Evolutionary conservation across 129 eudicot species (phyloP), one percentile per base, ranked within the genome.

Genomic region (Flaveria trinervia): DNA sequence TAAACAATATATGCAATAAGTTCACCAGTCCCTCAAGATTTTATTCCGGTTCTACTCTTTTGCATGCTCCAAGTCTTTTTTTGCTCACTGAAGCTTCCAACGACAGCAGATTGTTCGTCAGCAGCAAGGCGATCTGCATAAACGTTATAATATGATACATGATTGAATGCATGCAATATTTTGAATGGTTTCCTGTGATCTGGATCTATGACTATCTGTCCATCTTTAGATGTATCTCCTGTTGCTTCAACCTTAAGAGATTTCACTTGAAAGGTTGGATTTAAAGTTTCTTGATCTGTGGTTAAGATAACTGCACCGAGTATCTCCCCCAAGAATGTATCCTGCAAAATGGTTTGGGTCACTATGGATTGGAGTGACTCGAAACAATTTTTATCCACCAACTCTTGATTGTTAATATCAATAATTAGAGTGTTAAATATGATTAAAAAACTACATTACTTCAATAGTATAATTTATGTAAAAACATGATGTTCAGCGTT

Each of bases 31-130:
- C 9, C 49, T 55, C 50, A 7, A 77, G 62, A 71, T 57, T 23
- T 46, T 55, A 52, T 33, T 77, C 68, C 11, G 7, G 28, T 66
- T 81, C 44, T 49, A 33, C 56, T 83, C 39, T 55, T 46, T 18
- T 71, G 69, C 0, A 66, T 73, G 77, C 81, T 89, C 96, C 93
- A 92, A 65, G 73, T 74, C 68, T 84, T 86, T 77, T 44, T 81
- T 84, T 92, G 97, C 46, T 84, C 86, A 12, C 73, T 68, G 74
- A 90, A 92, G 88, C 90, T 92, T 88, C 90, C 92, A 56, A 92
- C 22, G 25, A 92, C 81, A 59, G 96, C 92, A 6, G 90, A 88
- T 77, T 90, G 96, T 52, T 83, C 82, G 71, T 83, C 74, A 13
- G 80, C 84, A 39, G 86, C 88, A 67, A 92, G 92, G 16, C 73